Evolutionary conservation across 371 early-diverging fungal species (phyloP).

Genomic region (Haplosporangium sp.): DNA sequence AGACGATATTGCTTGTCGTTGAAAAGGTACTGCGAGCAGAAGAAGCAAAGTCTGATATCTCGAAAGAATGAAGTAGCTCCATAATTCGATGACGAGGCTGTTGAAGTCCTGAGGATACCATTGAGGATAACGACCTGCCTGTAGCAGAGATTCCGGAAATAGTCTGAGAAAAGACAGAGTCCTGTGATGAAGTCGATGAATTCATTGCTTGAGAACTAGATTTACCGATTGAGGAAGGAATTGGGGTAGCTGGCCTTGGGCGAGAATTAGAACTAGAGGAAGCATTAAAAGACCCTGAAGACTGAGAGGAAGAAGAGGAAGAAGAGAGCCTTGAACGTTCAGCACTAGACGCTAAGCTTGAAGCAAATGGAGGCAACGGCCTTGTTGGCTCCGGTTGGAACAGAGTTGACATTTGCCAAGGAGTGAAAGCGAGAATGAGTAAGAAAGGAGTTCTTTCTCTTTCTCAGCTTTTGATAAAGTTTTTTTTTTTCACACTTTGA

Average conservation of each 20-base stretch:
- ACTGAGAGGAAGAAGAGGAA: background rate
- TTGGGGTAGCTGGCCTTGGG: constrained; percentile 1
- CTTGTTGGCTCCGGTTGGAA: constrained; percentile 41
- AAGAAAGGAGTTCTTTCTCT: background rate
- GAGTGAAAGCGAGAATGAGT: background rate
- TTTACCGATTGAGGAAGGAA: background rate
- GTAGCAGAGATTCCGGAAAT: constrained; percentile 44
- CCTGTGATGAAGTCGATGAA: background rate
- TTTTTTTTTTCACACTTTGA: background rate
- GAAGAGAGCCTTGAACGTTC: constrained; percentile 29
- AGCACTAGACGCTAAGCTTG: constrained; percentile 27
- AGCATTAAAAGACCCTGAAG: too few species aligned
- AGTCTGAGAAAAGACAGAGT: constrained; percentile 35
- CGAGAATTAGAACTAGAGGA: background rate
- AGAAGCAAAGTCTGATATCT: constrained; percentile 40
- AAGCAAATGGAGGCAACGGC: constrained; percentile 39
- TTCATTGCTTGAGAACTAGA: background rate
- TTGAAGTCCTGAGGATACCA: constrained; percentile 50
- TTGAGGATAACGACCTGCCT: constrained; percentile 30
- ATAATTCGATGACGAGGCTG: constrained; percentile 44
- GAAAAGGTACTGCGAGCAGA: constrained; percentile 51
- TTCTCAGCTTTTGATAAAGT: background rate
- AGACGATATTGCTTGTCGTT: constrained; percentile 54
- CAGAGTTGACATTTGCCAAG: constrained; percentile 30
- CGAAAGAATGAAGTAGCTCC: constrained; percentile 48